Evolutionary conservation across 2,329 filamentous ascomycete genomes (phyloP).

Genomic region (Cercospora citrullina): DNA sequence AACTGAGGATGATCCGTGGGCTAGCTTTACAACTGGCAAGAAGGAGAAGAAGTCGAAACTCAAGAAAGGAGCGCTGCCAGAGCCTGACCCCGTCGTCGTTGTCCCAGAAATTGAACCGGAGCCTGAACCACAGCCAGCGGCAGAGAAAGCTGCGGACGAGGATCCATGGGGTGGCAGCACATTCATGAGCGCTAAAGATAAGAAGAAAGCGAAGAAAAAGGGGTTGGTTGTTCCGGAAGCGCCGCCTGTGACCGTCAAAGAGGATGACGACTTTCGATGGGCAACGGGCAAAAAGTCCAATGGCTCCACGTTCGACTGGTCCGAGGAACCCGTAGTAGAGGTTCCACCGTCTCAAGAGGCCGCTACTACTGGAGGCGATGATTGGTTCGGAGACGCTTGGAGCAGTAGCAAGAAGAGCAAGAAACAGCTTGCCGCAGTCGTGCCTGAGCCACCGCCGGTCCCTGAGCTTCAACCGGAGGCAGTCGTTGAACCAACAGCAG

Average conservation of each 20-base stretch:
- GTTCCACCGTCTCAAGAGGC: conserved; percentile 28
- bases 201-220: conserved; percentile 53
- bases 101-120: conserved; percentile 42
- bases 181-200: conserved; percentile 43
- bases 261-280: conserved; percentile 26
- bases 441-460: conserved; percentile 23
- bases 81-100: conserved; percentile 37
- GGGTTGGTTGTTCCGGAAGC: conserved; percentile 39
- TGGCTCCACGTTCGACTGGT: conserved; percentile 38
- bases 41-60: conserved; percentile 50
- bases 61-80: conserved; percentile 36
- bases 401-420: conserved; percentile 55
- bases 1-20: conserved; percentile 39
- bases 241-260: conserved; percentile 26
- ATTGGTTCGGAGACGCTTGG: conserved; percentile 59
- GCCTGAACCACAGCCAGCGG: conserved; percentile 40
- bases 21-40: conserved; percentile 29
- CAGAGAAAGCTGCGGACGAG: conserved; percentile 42
- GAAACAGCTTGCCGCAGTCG: conserved; percentile 32
- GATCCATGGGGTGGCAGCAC: conserved; percentile 36
- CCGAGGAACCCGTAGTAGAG: conserved; percentile 30
- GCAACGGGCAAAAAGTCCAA: conserved; percentile 36
- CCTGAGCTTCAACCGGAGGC: conserved; percentile 43
- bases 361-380: conserved; percentile 43
- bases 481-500: conserved; percentile 51